Evolutionary conservation across 371 early-diverging fungal genomes (phyloP).

Genomic region (Batkoa obscura): DNA sequence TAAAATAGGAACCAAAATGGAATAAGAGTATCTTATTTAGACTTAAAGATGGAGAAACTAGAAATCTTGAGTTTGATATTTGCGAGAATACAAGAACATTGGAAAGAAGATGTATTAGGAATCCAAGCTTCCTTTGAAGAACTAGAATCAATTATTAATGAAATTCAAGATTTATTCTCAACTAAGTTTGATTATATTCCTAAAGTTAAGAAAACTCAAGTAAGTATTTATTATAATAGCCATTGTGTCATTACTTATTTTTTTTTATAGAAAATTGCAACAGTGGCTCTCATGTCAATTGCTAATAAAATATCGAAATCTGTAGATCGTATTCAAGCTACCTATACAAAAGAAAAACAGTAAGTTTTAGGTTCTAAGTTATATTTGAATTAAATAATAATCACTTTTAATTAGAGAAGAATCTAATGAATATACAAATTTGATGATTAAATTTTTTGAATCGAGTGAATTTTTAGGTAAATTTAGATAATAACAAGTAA

Average conservation of each 20-base stretch:
- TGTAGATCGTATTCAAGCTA: background rate
- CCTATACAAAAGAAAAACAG: background rate
- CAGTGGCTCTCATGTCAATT: background rate
- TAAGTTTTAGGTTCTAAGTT: no score
- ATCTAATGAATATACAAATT: no score
- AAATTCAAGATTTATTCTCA: background rate
- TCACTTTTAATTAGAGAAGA: no score
- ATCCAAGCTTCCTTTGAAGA: background rate
- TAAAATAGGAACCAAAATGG: background rate
- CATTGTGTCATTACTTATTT: no score
- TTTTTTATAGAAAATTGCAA: no score
- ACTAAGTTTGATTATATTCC: constrained; percentile 1
- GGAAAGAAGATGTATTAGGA: constrained; percentile 3
- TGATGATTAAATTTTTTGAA: no score
- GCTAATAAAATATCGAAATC: background rate
- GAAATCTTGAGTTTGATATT: background rate
- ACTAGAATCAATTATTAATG: background rate
- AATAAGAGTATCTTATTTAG: background rate
- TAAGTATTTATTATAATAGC: no score
- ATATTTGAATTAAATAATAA: no score
- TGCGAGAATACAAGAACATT: background rate
- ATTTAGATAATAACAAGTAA: no score
- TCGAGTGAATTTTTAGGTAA: no score
- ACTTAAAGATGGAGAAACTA: background rate
- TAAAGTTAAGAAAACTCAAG: background rate